These are phyloP conservation scores for Cantharellus anzutake DNA, from an alignment of 768 basidiomycete genomes.

Conservation along the genomic window DNA sequence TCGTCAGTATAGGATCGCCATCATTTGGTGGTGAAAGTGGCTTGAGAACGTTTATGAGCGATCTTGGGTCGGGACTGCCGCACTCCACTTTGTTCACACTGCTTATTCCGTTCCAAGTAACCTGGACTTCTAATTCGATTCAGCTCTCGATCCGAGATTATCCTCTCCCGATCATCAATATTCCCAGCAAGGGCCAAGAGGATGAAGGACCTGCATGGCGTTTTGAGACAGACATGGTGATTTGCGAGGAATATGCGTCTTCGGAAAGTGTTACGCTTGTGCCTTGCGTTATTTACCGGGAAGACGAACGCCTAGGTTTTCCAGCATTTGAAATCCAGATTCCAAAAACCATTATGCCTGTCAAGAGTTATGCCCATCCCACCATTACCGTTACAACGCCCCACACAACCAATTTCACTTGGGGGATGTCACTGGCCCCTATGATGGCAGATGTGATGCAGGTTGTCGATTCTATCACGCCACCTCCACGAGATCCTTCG, in stretches of 20 bases:
- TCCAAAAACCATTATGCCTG: slow-evolving; percentile 88
- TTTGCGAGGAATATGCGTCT: slow-evolving; percentile 73
- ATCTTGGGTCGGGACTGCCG: slow-evolving; percentile 52
- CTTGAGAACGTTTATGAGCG: slow-evolving; percentile 43
- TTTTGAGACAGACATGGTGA: slow-evolving; percentile 60
- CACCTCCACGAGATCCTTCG: slow-evolving; percentile 61
- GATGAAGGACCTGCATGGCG: slow-evolving; percentile 24
- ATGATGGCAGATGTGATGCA: slow-evolving; percentile 75
- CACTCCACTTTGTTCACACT: slow-evolving; percentile 53
- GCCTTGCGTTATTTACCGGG: slow-evolving; percentile 41
- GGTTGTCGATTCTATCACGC: slow-evolving; percentile 62
- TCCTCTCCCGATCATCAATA: slow-evolving; percentile 64
- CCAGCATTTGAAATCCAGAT: slow-evolving; percentile 38
- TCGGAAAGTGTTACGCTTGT: slow-evolving; percentile 52
- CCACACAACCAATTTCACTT: slow-evolving; percentile 54
- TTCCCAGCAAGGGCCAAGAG: slow-evolving; percentile 26
- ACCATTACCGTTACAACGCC: slow-evolving; percentile 44
- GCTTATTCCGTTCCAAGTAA: slow-evolving; percentile 64
- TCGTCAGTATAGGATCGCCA: slow-evolving; percentile 35
- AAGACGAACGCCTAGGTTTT: slow-evolving; percentile 30
- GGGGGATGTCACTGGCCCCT: slow-evolving; percentile 78
- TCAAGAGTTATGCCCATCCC: slow-evolving; percentile 79
- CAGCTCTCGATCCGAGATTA: slow-evolving; percentile 64
- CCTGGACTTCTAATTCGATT: slow-evolving; percentile 42
- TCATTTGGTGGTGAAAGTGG: slow-evolving; percentile 31